phyloP scores from a whole-genome alignment of 306 rosid genomes.

The Corylus heterophylla region DNA sequence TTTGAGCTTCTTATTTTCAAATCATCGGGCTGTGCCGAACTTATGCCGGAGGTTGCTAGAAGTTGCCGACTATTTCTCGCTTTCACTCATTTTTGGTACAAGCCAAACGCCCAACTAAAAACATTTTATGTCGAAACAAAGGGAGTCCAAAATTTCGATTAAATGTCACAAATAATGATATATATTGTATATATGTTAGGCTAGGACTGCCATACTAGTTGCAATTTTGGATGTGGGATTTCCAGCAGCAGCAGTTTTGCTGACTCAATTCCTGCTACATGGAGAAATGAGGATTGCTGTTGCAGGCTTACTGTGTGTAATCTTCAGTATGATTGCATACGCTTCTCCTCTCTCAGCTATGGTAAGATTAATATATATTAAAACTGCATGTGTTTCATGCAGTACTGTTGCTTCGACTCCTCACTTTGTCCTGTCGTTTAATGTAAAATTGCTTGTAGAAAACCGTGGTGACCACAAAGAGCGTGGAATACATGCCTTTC shows the following conservation, averaged over 20 bases:
- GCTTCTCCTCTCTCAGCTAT: constrained; percentile 43
- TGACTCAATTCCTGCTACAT: constrained; percentile 20
- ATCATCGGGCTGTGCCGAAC: too few relatives aligned
- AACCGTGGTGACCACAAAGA: constrained; percentile 43
- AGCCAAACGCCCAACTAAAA: too few relatives aligned
- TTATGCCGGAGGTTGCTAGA: too few relatives aligned
- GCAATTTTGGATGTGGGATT: constrained; percentile 37
- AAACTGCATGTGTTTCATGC: background rate
- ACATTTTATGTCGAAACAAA: too few relatives aligned
- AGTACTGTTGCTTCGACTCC: background rate
- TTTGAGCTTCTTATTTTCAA: background rate
- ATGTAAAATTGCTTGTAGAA: constrained; percentile 15
- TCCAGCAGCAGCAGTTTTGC: constrained; percentile 26
- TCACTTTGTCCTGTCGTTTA: background rate
- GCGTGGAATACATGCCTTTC: constrained; percentile 61
- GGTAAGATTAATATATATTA: constrained; percentile 12
- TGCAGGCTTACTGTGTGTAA: constrained; percentile 33
- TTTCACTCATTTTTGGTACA: too few relatives aligned
- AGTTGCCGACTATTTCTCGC: too few relatives aligned
- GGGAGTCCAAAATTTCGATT: background rate
- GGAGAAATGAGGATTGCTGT: constrained; percentile 29
- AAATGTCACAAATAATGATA: background rate
- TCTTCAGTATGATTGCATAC: constrained; percentile 36
- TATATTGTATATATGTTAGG: constrained; percentile 2
- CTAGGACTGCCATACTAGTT: constrained; percentile 26